A percentile compares a stretch with the other conserved stretches of the same genome.
These are phyloP conservation scores for Dendrocalamus latiflorus DNA, from an alignment of 202 grass and related monocot species.

Conservation along the genomic window DNA sequence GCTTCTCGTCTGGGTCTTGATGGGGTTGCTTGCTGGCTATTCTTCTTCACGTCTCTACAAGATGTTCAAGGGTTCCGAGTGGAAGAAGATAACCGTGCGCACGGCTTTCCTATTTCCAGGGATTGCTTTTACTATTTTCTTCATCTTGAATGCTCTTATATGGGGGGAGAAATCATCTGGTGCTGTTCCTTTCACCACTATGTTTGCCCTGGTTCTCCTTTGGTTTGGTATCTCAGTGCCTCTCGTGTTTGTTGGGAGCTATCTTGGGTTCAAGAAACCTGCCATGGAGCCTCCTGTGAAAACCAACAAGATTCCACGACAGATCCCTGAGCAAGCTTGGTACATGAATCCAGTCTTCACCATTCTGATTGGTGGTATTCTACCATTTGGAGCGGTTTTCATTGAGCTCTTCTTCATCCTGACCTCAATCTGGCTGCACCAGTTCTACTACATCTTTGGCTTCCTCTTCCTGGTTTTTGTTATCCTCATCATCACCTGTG, in stretches of 20 bases:
- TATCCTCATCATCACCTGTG: too few relatives aligned
- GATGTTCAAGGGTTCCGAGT: slow-evolving; percentile 79
- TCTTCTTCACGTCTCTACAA: slow-evolving; percentile 66
- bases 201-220: slow-evolving; percentile 67
- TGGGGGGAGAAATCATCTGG: slow-evolving; percentile 79
- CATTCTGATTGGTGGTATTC: slow-evolving; percentile 60
- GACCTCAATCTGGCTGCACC: slow-evolving; percentile 71
- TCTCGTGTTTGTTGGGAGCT: slow-evolving; percentile 66
- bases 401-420: slow-evolving; percentile 80
- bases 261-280: slow-evolving; percentile 72
- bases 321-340: slow-evolving; percentile 73
- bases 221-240: slow-evolving; percentile 79
- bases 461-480: too few relatives aligned
- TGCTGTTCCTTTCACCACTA: slow-evolving; percentile 76
- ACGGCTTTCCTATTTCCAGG: slow-evolving; percentile 65
- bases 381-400: slow-evolving; percentile 72
- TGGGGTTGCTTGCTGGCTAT: slow-evolving; percentile 77
- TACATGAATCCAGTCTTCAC: slow-evolving; percentile 74
- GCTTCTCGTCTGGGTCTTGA: slow-evolving; percentile 74
- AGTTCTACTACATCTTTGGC: too few relatives aligned
- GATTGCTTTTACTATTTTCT: slow-evolving; percentile 58
- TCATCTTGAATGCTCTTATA: slow-evolving; percentile 67
- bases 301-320: slow-evolving; percentile 69
- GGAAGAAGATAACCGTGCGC: slow-evolving; percentile 62
- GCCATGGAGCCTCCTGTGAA: slow-evolving; percentile 66